A percentile compares a stretch with the other conserved stretches of the same genome.
These are phyloP conservation scores for Rutstroemia sp. DNA, from an alignment of 2,329 filamentous ascomycete genomes.

Conservation along the genomic window DNA sequence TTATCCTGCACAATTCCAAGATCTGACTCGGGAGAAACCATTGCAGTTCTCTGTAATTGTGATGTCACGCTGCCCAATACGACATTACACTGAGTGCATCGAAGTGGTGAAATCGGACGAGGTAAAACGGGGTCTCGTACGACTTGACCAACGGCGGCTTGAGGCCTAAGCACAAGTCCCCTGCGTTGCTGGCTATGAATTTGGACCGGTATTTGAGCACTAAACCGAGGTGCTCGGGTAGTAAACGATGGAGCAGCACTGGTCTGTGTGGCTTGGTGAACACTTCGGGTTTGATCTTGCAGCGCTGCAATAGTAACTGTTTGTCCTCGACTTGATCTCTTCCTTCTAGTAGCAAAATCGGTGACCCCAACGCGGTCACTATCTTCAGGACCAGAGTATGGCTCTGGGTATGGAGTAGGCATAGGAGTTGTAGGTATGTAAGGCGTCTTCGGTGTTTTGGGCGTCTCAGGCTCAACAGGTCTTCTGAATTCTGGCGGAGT, in stretches of 20 bases:
- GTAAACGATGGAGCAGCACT: conserved; percentile 4
- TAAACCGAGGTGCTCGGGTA: conserved; percentile 4
- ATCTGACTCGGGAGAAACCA: background rate
- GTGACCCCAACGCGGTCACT: background rate
- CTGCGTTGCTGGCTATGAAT: conserved; percentile 5
- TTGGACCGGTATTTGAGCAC: conserved; percentile 1
- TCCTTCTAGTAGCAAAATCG: background rate
- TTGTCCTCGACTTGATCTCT: background rate
- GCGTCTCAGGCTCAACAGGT: background rate
- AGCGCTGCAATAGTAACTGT: background rate
- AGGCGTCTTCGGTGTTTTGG: background rate
- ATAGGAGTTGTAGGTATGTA: background rate
- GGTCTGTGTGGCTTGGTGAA: conserved; percentile 3
- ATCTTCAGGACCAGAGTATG: background rate
- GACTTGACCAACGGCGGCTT: background rate
- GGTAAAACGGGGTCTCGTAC: background rate
- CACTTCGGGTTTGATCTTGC: background rate
- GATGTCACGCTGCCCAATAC: background rate
- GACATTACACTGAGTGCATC: conserved; percentile 1
- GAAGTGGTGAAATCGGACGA: background rate
- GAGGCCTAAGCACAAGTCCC: conserved; percentile 1
- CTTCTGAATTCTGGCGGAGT: conserved; percentile 2
- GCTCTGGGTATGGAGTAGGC: background rate
- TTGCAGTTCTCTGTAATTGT: background rate
- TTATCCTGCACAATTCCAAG: background rate